Base-by-base conservation (phyloP, 169 alveolate species). In the Ichthyophthirius multifiliis region DNA sequence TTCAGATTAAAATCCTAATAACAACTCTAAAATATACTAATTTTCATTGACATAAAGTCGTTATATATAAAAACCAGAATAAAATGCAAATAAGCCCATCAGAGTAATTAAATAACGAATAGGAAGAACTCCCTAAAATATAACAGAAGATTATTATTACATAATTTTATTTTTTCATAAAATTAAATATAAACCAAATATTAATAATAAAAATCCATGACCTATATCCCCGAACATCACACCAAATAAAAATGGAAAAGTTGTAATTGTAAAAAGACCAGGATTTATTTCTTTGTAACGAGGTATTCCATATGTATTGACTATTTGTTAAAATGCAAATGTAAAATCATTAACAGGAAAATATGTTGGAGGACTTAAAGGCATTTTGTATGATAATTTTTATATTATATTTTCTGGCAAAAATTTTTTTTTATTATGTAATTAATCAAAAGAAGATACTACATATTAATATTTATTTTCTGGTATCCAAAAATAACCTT, bases 201-300 rank as follows among this genome's bases (percentile, higher is more conserved):
- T 79, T 35, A 96, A 88, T 39, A 98, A 83, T 34, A 98, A 63
- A 18, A 94, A 82, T 6, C 99, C 99, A 88, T 99, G 99, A 0
- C 99, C 99, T 9, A 99, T 95, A 87, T 99, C 99, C 2, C 99
- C 99, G 83, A 98, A 99, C 99, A 99, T 99, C 35, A 99, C 96
- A 10, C 99, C 99, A 89, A 98, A 99, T 77, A 98, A 88, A 94
- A 98, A 99, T n/a, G 99, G 99, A 90, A 99, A 98, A 5, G 99
- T 97, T 35, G 98, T 96, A 23, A 95, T 89, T 18, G 99, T 97
- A 55, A 98, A 93, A 30, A 98, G 92, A 46, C 99, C 99, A 4
- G 99, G 99, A 82, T 98, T 98, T 5, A 97, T 98, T 83, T 98
- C 99, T 86, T 97, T 96, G 84, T 98, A 99, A 65, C 98, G 94